Evolutionary conservation across 1,284 basidiomycete species (phyloP).

Genomic region (Sutorius eximius): DNA sequence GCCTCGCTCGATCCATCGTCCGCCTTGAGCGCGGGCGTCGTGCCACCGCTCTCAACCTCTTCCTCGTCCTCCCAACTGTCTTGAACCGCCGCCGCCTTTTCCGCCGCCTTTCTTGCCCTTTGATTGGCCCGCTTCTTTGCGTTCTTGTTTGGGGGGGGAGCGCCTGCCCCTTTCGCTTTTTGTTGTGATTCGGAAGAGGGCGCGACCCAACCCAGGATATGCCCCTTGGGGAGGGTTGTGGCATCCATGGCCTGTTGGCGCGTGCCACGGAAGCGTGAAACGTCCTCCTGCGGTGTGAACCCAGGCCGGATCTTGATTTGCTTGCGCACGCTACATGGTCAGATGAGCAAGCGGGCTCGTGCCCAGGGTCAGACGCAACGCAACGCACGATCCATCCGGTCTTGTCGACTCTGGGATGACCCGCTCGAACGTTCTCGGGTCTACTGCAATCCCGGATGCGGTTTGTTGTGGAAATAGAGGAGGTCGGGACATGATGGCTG

Average conservation of each 20-base stretch:
- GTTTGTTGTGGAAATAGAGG: constrained; percentile 70
- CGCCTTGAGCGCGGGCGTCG: constrained; percentile 1
- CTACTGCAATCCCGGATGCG: constrained; percentile 78
- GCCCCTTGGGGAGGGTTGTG: constrained; percentile 65
- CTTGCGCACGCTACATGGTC: constrained; percentile 70
- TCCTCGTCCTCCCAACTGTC: constrained; percentile 81
- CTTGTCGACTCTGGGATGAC: constrained; percentile 85
- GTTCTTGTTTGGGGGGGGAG: constrained; percentile 49
- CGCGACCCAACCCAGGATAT: constrained; percentile 77
- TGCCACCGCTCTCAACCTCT: constrained; percentile 38
- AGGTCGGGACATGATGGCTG: constrained; percentile 65
- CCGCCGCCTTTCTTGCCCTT: constrained; percentile 64
- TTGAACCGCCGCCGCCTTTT: constrained; percentile 49
- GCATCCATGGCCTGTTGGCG: constrained; percentile 72
- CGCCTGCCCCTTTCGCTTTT: constrained; percentile 33
- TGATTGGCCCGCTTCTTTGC: constrained; percentile 81
- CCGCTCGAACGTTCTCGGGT: constrained; percentile 81
- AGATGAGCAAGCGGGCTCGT: constrained; percentile 11
- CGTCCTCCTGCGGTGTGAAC: constrained; percentile 93
- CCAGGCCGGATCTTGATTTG: constrained; percentile 90
- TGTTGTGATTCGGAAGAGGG: constrained; percentile 42
- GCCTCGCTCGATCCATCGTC: background rate
- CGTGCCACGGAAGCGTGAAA: constrained; percentile 77
- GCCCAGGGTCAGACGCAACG: background rate
- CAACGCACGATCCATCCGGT: constrained; percentile 85